These are phyloP conservation scores for Phytophthora tubulina DNA, from an alignment of 352 stramenopile species.

Conservation along the genomic window DNA sequence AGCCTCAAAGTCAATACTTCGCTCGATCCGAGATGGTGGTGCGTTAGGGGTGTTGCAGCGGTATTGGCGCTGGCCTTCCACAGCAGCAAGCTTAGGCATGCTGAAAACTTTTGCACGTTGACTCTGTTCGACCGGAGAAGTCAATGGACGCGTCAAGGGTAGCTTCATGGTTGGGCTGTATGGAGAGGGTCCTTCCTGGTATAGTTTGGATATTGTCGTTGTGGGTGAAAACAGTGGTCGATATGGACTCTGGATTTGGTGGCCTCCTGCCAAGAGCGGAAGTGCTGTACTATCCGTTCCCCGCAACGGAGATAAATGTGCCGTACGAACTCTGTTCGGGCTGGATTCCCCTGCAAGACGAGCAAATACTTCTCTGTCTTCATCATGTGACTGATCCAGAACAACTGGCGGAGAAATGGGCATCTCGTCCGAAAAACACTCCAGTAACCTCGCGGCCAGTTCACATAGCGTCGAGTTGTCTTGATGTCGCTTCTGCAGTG, in stretches of 20 bases:
- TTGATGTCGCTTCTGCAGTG: conserved; percentile 74
- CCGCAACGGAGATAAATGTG: conserved; percentile 11
- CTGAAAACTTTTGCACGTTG: conserved; percentile 67
- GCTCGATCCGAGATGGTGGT: conserved; percentile 25
- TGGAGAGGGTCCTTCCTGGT: conserved; percentile 58
- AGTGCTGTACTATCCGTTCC: conserved; percentile 36
- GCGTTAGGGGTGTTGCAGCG: conserved; percentile 69
- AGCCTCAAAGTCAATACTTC: conserved; percentile 1
- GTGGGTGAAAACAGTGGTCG: conserved; percentile 55
- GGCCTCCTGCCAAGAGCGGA: conserved; percentile 39
- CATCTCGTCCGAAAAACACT: conserved; percentile 60
- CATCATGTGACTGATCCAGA: conserved; percentile 36
- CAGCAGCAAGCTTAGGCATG: conserved; percentile 65
- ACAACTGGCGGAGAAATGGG: conserved; percentile 64
- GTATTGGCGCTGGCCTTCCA: conserved; percentile 55
- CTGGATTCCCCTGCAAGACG: conserved; percentile 1
- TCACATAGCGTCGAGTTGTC: conserved; percentile 58
- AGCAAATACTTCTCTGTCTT: not conserved
- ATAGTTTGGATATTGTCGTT: conserved; percentile 69
- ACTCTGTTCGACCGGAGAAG: conserved; percentile 57
- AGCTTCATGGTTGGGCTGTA: conserved; percentile 57
- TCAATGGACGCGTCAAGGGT: conserved; percentile 53
- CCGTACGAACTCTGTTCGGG: conserved; percentile 5
- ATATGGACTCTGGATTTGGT: conserved; percentile 24
- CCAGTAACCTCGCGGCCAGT: conserved; percentile 52